Evolutionary conservation across 2,329 filamentous ascomycete genomes (phyloP).

Genomic region (Stemphylium vesicarium): DNA sequence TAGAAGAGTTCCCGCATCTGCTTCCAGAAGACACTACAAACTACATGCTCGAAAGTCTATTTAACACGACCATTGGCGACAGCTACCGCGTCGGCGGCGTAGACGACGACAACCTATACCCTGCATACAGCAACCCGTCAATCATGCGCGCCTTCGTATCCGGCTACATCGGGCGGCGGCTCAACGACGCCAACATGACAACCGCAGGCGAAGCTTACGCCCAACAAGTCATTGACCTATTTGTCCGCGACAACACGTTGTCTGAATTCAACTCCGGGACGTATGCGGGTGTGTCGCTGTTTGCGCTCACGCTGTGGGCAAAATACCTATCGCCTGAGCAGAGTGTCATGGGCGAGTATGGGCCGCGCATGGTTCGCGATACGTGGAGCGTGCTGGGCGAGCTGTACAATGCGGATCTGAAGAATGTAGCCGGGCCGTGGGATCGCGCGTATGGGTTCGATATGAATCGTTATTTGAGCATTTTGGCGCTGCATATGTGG

Average conservation of each 20-base stretch:
- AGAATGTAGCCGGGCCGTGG: constrained; percentile 69
- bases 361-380: constrained; percentile 57
- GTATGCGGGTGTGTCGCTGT: constrained; percentile 67
- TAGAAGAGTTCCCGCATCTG: constrained; percentile 64
- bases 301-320: constrained; percentile 63
- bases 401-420: constrained; percentile 65
- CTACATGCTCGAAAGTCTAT: constrained; percentile 61
- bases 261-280: constrained; percentile 69
- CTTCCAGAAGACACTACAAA: constrained; percentile 48
- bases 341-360: constrained; percentile 62
- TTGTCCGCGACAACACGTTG: constrained; percentile 62
- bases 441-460: constrained; percentile 69
- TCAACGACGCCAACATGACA: constrained; percentile 66
- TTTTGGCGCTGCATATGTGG: constrained; percentile 67
- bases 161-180: constrained; percentile 63
- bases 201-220: constrained; percentile 63
- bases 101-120: constrained; percentile 67
- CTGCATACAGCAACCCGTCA: constrained; percentile 65
- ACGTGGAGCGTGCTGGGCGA: constrained; percentile 61
- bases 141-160: constrained; percentile 69
- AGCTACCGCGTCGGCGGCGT: constrained; percentile 67
- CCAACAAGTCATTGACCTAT: constrained; percentile 62
- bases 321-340: constrained; percentile 62
- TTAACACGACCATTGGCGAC: constrained; percentile 64
- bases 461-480: constrained; percentile 66